These are phyloP conservation scores for Podospora pseudoanserina DNA, from an alignment of 495 filamentous ascomycete genomes.

Conservation along the genomic window DNA sequence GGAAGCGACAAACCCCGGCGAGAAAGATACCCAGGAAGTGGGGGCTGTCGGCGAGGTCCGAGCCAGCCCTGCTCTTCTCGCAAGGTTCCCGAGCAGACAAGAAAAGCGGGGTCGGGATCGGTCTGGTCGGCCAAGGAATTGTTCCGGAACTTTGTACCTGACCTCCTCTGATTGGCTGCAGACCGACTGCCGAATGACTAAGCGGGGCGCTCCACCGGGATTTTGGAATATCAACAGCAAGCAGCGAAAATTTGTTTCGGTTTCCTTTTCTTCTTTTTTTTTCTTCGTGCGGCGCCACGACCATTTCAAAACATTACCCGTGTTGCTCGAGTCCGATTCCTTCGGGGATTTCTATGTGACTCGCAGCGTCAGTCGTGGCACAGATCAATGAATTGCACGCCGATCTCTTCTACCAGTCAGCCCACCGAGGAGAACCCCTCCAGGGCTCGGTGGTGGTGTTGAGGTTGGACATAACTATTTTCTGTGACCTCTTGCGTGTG, in stretches of 20 bases:
- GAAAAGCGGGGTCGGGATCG: not conserved
- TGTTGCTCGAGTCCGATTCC: conserved; percentile 44
- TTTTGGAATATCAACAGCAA: conserved; percentile 16
- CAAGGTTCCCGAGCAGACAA: not conserved
- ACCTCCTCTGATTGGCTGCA: conserved; percentile 5
- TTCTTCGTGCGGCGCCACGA: conserved; percentile 40
- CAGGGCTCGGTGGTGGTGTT: conserved; percentile 42
- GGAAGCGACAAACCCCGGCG: conserved; percentile 9
- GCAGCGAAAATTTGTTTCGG: conserved; percentile 17
- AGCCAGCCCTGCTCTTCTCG: conserved; percentile 14
- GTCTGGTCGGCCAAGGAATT: conserved; percentile 12
- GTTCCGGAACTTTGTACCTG: conserved; percentile 2
- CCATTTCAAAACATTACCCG: conserved; percentile 39
- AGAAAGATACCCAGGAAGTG: not conserved
- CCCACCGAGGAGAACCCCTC: conserved; percentile 38
- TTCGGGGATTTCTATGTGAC: conserved; percentile 33
- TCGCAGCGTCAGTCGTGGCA: conserved; percentile 46
- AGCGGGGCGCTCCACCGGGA: conserved; percentile 12
- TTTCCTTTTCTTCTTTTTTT: conserved; percentile 30
- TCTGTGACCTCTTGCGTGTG: conserved; percentile 10
- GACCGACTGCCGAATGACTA: conserved; percentile 13
- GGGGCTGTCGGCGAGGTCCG: conserved; percentile 4
- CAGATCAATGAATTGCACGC: conserved; percentile 49
- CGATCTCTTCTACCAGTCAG: conserved; percentile 35
- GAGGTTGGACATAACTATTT: conserved; percentile 39